A percentile compares a stretch with the other conserved stretches of the same genome.
Conservation (phyloP, 2,329 filamentous ascomycete genomes). For the Pseudogymnoascus sp. region DNA sequence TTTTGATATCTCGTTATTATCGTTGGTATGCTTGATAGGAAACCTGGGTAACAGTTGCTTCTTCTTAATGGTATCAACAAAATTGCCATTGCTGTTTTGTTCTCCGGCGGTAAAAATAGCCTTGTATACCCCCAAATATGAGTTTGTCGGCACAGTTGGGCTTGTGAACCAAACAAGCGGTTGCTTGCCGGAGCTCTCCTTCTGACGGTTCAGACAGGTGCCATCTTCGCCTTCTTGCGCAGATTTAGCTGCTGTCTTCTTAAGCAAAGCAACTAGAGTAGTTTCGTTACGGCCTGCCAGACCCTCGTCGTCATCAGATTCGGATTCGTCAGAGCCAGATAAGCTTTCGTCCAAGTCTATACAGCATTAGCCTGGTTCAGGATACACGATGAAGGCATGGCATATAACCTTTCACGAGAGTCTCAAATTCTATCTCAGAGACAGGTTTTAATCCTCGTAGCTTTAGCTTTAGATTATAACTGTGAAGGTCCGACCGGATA, state of each 20-base stretch:
- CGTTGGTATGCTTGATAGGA: constrained; percentile 39
- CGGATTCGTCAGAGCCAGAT: constrained; percentile 71
- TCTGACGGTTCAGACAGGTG: constrained; percentile 40
- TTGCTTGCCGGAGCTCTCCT: constrained; percentile 54
- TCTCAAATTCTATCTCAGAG: constrained; percentile 77
- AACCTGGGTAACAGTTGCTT: constrained; percentile 68
- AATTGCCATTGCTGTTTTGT: constrained; percentile 51
- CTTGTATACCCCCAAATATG: constrained; percentile 77
- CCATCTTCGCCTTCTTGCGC: constrained; percentile 41
- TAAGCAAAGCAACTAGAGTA: constrained; percentile 68
- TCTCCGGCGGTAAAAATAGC: constrained; percentile 70
- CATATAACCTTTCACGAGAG: constrained; percentile 56
- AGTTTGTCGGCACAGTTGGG: constrained; percentile 64
- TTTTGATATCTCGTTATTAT: constrained; percentile 50
- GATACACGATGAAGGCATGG: background rate
- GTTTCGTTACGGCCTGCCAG: constrained; percentile 53
- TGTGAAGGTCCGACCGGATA: constrained; percentile 81
- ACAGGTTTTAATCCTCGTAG: constrained; percentile 66
- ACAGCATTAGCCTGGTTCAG: background rate
- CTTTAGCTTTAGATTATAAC: constrained; percentile 92
- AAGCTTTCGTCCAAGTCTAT: constrained; percentile 77
- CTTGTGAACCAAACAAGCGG: constrained; percentile 84
- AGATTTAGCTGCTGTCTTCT: constrained; percentile 71
- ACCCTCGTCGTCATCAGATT: constrained; percentile 59
- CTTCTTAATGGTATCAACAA: constrained; percentile 61